These are phyloP conservation scores for Chalara sp. DNA, from an alignment of 2,329 filamentous ascomycete genomes.

Conservation along the genomic window DNA sequence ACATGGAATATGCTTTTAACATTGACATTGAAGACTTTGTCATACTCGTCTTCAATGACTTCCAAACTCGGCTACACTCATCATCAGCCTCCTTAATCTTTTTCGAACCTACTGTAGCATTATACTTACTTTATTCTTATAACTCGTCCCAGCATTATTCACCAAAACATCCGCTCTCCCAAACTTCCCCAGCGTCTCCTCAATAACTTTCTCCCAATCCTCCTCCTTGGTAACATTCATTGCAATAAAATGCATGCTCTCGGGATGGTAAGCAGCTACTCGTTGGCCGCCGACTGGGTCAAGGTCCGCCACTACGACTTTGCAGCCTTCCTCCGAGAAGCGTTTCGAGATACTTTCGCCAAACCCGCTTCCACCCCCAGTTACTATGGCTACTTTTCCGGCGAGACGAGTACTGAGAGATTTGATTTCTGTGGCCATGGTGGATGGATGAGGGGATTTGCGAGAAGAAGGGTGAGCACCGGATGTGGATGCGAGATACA, in stretches of 20 bases:
- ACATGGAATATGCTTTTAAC: constrained; percentile 57
- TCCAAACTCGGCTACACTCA: constrained; percentile 43
- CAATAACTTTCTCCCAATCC: constrained; percentile 47
- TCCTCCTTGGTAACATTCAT: constrained; percentile 44
- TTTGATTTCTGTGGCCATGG: constrained; percentile 13
- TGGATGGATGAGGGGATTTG: too few species aligned
- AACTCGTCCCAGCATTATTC: constrained; percentile 55
- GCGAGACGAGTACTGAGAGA: constrained; percentile 32
- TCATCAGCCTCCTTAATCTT: background rate
- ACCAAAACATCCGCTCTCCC: constrained; percentile 51
- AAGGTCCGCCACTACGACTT: constrained; percentile 57
- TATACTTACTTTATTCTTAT: constrained; percentile 43
- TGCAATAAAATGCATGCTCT: constrained; percentile 30
- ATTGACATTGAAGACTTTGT: constrained; percentile 61
- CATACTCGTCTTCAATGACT: constrained; percentile 60
- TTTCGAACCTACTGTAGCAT: background rate
- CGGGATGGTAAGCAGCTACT: constrained; percentile 32
- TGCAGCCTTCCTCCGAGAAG: constrained; percentile 52
- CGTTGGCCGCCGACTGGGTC: constrained; percentile 43
- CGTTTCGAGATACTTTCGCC: constrained; percentile 54
- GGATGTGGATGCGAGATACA: too few species aligned
- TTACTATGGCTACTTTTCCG: constrained; percentile 51
- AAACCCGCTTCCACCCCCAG: constrained; percentile 57
- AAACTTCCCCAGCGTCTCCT: constrained; percentile 37
- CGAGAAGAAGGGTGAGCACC: too few species aligned